Conservation (phyloP, 1,284 basidiomycete species). For the Apiotrichum montevideense region DNA sequence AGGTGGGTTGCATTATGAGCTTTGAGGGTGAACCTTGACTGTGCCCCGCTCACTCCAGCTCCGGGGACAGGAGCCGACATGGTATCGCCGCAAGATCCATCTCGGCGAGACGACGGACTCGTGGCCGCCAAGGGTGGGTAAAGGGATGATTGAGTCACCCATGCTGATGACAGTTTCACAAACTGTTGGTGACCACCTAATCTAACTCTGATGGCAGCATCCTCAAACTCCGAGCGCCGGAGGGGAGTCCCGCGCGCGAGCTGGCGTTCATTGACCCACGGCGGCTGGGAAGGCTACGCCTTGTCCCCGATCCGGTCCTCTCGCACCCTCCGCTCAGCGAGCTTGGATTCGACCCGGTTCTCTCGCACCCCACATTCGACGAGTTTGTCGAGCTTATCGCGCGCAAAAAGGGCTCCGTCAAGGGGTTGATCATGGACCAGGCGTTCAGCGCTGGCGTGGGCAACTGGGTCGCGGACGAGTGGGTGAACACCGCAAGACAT, state of each 20-base stretch:
- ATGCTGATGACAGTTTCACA: slow-evolving; percentile 26
- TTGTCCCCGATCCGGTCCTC: slow-evolving; percentile 55
- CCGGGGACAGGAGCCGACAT: slow-evolving; percentile 57
- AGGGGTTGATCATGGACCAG: slow-evolving; percentile 73
- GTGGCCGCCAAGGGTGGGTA: slow-evolving; percentile 74
- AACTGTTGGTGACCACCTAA: slow-evolving; percentile 25
- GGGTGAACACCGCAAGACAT: neutral
- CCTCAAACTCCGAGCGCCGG: slow-evolving; percentile 34
- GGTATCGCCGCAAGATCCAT: slow-evolving; percentile 56
- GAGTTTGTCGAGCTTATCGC: slow-evolving; percentile 54
- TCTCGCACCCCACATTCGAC: slow-evolving; percentile 61
- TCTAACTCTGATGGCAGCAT: slow-evolving; percentile 44
- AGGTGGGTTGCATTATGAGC: slow-evolving; percentile 47
- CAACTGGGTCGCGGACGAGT: slow-evolving; percentile 72
- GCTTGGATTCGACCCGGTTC: slow-evolving; percentile 71
- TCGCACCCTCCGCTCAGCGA: slow-evolving; percentile 62
- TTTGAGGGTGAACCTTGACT: too few species aligned
- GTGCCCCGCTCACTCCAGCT: slow-evolving; percentile 48
- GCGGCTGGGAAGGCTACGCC: slow-evolving; percentile 64
- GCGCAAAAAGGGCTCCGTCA: slow-evolving; percentile 65
- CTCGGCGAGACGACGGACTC: slow-evolving; percentile 50
- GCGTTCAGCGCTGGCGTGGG: slow-evolving; percentile 74
- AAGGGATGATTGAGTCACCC: neutral
- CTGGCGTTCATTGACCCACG: slow-evolving; percentile 52
- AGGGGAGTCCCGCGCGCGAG: slow-evolving; percentile 24